Evolutionary conservation across 2,329 filamentous ascomycete genomes (phyloP).

Genomic region (Alternaria metachromatica): DNA sequence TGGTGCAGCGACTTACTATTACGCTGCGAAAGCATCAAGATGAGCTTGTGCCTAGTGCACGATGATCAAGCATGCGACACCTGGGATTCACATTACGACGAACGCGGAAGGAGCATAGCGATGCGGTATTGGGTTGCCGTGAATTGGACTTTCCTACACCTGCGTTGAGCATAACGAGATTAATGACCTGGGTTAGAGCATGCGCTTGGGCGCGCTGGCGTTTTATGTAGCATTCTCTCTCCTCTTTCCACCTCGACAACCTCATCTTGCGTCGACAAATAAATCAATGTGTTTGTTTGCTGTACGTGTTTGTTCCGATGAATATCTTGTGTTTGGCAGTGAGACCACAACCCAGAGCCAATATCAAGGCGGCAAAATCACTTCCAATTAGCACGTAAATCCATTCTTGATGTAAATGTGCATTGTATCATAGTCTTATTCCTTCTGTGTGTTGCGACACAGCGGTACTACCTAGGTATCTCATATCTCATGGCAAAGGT

Average conservation of each 20-base stretch:
- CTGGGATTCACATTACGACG: not conserved
- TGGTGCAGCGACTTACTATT: conserved; percentile 18
- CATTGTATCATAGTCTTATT: not conserved
- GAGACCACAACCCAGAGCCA: not conserved
- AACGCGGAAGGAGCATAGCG: not conserved
- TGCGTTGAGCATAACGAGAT: not conserved
- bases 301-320: not conserved
- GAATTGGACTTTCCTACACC: not conserved
- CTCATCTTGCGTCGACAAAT: not conserved
- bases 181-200: conserved; percentile 1
- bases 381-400: not conserved
- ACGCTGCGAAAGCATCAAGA: conserved; percentile 1
- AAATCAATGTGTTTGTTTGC: not conserved
- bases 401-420: not conserved
- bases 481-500: not conserved
- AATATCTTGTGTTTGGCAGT: not conserved
- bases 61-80: not conserved
- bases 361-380: not conserved
- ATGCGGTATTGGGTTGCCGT: not conserved
- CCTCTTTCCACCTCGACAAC: not conserved
- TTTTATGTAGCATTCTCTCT: conserved; percentile 4
- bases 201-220: conserved; percentile 1
- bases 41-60: not conserved
- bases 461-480: conserved; percentile 11
- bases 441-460: conserved; percentile 1